These are phyloP conservation scores for Fusarium humuli DNA, from an alignment of 2,329 filamentous ascomycete species.

Conservation along the genomic window DNA sequence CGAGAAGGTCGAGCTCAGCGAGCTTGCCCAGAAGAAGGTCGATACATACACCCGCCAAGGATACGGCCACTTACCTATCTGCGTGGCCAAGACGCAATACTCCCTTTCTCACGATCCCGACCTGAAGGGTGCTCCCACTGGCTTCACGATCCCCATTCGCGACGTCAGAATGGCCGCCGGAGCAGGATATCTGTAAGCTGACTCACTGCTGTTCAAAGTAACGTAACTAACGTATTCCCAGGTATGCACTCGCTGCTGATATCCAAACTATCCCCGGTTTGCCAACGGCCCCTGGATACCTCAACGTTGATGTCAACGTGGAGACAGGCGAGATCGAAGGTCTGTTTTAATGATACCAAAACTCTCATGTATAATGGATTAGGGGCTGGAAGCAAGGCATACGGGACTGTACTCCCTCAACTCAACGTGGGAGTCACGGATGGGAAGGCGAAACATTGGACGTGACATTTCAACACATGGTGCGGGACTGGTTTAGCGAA, in stretches of 20 bases:
- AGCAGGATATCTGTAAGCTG: conserved; percentile 85
- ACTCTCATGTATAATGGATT: conserved; percentile 7
- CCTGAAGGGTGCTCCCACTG: conserved; percentile 93
- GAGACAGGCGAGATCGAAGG: conserved; percentile 90
- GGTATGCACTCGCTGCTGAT: conserved; percentile 93
- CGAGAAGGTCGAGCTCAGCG: conserved; percentile 88
- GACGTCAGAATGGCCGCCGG: conserved; percentile 95
- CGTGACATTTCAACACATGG: conserved; percentile 49
- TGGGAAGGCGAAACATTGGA: conserved; percentile 41
- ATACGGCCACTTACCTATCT: conserved; percentile 92
- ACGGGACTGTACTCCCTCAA: conserved; percentile 39
- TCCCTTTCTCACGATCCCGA: conserved; percentile 92
- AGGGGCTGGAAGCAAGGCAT: conserved; percentile 7
- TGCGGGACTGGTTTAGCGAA: conserved; percentile 36
- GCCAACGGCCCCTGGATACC: conserved; percentile 92
- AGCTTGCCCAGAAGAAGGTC: conserved; percentile 94
- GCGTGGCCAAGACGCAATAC: conserved; percentile 98
- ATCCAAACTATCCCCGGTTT: conserved; percentile 98
- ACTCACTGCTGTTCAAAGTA: neutral
- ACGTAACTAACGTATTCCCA: conserved; percentile 56
- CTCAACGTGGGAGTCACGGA: conserved; percentile 47
- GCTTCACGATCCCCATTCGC: conserved; percentile 93
- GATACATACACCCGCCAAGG: conserved; percentile 94
- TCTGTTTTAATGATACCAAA: conserved; percentile 74
- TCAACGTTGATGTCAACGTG: conserved; percentile 88